Evolutionary conservation across 306 rosid species (phyloP).

Genomic region (Prunus davidiana): DNA sequence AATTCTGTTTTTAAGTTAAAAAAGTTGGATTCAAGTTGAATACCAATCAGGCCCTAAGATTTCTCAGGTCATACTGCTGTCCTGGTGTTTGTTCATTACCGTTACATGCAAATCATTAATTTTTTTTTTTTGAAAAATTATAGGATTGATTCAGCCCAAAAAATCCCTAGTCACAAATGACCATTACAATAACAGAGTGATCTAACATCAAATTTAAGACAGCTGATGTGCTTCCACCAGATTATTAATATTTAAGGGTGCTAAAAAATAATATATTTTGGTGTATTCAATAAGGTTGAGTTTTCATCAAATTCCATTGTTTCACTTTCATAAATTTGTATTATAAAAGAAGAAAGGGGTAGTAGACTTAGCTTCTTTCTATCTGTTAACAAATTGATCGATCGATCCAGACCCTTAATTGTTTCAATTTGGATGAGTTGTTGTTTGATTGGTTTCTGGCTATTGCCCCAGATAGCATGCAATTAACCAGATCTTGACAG

Average conservation of each 20-base stretch:
- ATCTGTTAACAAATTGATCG: conserved; percentile 5
- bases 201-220: too few species aligned
- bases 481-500: conserved; percentile 32
- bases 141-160: too few species aligned
- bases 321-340: conserved; percentile 13
- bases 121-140: too few species aligned
- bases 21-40: too few species aligned
- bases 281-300: background rate
- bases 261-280: background rate
- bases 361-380: background rate
- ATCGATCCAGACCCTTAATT: background rate
- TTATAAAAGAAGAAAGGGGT: background rate
- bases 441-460: background rate
- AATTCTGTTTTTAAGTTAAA: too few species aligned
- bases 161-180: too few species aligned
- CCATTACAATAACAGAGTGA: too few species aligned
- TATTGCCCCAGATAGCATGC: conserved; percentile 1
- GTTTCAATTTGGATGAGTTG: background rate
- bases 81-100: background rate
- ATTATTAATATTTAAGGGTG: background rate
- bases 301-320: background rate
- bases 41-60: background rate
- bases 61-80: background rate
- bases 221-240: rapidly evolving
- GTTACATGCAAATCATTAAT: background rate